Percentiles rank a stretch among this genome's conserved stretches.
Evolutionary conservation across 371 early-diverging fungal genomes (phyloP).

Genomic region (Saksenaea vasiformis): DNA sequence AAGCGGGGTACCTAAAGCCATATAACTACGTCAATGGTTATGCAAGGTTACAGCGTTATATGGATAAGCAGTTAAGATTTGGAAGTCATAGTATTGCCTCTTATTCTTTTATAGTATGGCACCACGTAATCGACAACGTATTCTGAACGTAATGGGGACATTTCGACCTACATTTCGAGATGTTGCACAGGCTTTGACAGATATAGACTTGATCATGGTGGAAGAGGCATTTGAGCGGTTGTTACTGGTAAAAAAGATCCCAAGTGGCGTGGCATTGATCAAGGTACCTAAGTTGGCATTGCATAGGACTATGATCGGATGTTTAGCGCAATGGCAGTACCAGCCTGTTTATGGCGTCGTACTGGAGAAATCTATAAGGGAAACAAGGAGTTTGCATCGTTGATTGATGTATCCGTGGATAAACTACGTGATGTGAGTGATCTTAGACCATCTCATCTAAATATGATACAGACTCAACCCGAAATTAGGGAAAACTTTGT

Average conservation of each 20-base stretch:
- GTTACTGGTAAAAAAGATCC: constrained; percentile 57
- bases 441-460: background rate
- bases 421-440: constrained; percentile 67
- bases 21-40: constrained; percentile 94
- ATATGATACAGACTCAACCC: background rate
- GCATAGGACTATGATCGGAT: constrained; percentile 86
- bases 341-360: constrained; percentile 92
- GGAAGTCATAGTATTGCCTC: background rate
- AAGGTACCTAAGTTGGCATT: background rate
- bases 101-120: constrained; percentile 59
- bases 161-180: constrained; percentile 87
- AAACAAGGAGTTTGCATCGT: constrained; percentile 90
- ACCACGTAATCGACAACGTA: constrained; percentile 70
- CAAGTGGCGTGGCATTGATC: constrained; percentile 2
- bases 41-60: constrained; percentile 84
- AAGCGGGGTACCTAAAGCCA: constrained; percentile 91
- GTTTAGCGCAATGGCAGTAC: constrained; percentile 92
- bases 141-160: constrained; percentile 82
- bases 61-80: constrained; percentile 78
- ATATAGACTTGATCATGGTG: constrained; percentile 89
- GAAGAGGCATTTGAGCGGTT: constrained; percentile 94
- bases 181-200: constrained; percentile 87
- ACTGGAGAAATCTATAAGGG: constrained; percentile 96
- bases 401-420: constrained; percentile 84
- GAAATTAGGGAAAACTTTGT: constrained; percentile 57